Base-by-base conservation (phyloP, 371 early-diverging fungal genomes). In the Mucor piriformis region DNA sequence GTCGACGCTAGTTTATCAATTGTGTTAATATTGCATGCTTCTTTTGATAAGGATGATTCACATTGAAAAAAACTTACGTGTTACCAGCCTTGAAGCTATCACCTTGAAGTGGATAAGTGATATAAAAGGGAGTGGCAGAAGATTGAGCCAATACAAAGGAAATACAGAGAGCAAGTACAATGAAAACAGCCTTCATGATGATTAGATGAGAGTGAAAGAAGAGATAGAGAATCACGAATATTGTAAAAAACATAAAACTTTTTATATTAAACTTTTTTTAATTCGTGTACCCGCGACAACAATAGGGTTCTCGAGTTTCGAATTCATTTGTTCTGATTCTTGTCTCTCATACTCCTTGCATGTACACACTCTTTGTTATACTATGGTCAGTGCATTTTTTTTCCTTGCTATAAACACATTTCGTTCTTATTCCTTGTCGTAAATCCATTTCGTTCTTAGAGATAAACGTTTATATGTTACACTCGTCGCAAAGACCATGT, bases 61-160 rank as follows among this genome's bases (percentile, higher is more conserved):
- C n/a, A n/a, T n/a, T n/a, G 34, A 10, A 5, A 15, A 27, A 40
- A 18, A 60, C 67, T 63, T 67, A 70, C 71, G 33, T 61, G 21
- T 24, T 20, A 13, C 63, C 63, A 34, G 67, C 71, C 16, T 53
- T 59, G 46, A 54, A 70, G 20, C 33, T n/a, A 50, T 57, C 54
- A 3, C 64, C 64, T 43, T 43, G 50, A 16, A 70, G 60, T 15
- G 71, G 71, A 29, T 57, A 46, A 3, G 71, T 70, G 32, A 70
- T 54, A 24, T 70, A 70, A 33, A 63, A 70, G 15, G 62, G 57
- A 37, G 38, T n/a, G n/a, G 55, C 40, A 24, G n/a, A n/a, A n/a
- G 57, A 42, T 35, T 70, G 63, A 43, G 70, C 66, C 18, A 49
- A 53, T 42, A 53, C 57, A 25, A 57, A 25, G 23, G 59, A 42